phyloP scores from a whole-genome alignment of 495 filamentous ascomycete genomes.

The Apodospora peruviana region DNA sequence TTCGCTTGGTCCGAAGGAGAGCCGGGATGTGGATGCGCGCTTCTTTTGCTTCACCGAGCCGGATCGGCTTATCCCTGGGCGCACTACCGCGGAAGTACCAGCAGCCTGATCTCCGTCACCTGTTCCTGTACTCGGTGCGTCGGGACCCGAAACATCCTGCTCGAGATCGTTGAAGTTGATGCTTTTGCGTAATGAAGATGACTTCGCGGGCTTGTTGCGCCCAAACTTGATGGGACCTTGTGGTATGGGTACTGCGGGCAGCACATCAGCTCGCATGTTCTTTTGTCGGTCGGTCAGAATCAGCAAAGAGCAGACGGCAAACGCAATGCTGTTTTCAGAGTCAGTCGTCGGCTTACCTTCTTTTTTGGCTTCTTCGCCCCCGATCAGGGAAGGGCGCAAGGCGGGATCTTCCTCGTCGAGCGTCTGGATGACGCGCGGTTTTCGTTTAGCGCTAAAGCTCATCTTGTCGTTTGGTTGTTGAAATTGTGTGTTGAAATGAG shows the following conservation, averaged over 20 bases:
- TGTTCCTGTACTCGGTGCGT: conserved; percentile 8
- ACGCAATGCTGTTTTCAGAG: background rate
- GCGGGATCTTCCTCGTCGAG: conserved; percentile 56
- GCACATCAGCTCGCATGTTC: conserved; percentile 33
- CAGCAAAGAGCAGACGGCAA: conserved; percentile 19
- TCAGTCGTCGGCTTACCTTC: conserved; percentile 22
- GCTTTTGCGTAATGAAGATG: conserved; percentile 45
- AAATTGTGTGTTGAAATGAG: background rate
- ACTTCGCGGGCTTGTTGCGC: conserved; percentile 42
- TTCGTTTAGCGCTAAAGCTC: conserved; percentile 59
- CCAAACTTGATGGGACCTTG: conserved; percentile 37
- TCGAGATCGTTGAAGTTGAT: conserved; percentile 37
- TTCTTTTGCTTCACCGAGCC: conserved; percentile 48
- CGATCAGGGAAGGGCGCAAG: conserved; percentile 17
- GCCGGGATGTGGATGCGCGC: conserved; percentile 59
- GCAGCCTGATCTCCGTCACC: conserved; percentile 32
- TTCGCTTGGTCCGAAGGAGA: conserved; percentile 69
- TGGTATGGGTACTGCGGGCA: conserved; percentile 23
- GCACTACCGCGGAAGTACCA: conserved; percentile 29
- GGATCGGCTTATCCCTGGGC: conserved; percentile 29
- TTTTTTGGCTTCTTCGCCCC: conserved; percentile 26
- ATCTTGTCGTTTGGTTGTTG: background rate
- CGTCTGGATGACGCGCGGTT: conserved; percentile 66
- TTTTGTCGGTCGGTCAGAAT: conserved; percentile 16
- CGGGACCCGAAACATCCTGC: conserved; percentile 11